Conservation (phyloP, 106 monocot species). For the Dendrobium chrysotoxum region DNA sequence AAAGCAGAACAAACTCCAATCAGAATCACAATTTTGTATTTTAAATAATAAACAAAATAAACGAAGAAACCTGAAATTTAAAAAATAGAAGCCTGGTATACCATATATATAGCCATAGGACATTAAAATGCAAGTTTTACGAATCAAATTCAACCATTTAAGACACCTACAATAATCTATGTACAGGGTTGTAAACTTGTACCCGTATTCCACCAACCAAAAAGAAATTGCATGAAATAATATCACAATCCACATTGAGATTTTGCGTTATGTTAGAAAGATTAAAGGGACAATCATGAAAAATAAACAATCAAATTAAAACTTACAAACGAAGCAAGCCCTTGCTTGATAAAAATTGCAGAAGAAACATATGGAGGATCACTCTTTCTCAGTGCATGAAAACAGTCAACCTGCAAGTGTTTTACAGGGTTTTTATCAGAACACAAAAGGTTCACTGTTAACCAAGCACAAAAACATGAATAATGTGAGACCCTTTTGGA, state of each 20-base stretch:
- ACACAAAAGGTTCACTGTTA: neutral
- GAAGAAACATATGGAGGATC: constrained; percentile 97
- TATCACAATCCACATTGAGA: neutral
- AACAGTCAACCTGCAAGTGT: constrained; percentile 80
- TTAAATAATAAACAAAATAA: neutral
- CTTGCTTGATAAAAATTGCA: constrained; percentile 74
- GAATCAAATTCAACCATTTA: neutral
- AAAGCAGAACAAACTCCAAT: neutral
- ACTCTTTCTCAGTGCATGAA: constrained; percentile 83
- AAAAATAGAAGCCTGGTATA: neutral
- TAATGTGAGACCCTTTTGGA: neutral
- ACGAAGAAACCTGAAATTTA: neutral
- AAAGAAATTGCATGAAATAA: neutral
- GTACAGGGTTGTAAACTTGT: neutral
- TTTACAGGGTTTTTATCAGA: neutral
- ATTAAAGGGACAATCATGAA: neutral
- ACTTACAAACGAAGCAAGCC: constrained; percentile 96
- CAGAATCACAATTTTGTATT: neutral
- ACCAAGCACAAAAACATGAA: neutral
- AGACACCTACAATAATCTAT: neutral
- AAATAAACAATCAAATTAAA: constrained; percentile 1
- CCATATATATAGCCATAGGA: neutral
- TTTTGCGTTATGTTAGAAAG: neutral
- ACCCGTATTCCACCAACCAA: neutral
- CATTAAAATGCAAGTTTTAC: neutral